A percentile compares a stretch with the other conserved stretches of the same genome.
Evolutionary conservation across 1,284 basidiomycete species (phyloP).

Genomic region (Porogramme epimiltina): DNA sequence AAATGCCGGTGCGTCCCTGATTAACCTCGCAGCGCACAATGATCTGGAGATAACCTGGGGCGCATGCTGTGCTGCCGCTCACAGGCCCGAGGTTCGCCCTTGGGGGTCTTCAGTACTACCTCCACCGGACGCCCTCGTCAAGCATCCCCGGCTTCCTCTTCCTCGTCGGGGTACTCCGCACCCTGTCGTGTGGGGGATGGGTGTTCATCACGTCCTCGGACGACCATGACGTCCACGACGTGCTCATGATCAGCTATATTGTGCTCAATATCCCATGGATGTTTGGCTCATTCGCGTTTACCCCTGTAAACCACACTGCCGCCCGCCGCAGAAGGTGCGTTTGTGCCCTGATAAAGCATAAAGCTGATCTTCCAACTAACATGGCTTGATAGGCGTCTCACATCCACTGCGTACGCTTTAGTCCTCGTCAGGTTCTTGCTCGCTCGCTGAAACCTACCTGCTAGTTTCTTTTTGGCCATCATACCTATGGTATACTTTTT

Average conservation of each 20-base stretch:
- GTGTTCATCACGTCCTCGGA: slow-evolving; percentile 88
- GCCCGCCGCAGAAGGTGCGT: slow-evolving; percentile 56
- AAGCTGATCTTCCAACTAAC: neutral
- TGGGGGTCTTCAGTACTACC: slow-evolving; percentile 73
- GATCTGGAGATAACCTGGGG: neutral
- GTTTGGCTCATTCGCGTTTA: slow-evolving; percentile 67
- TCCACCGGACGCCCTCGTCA: slow-evolving; percentile 48
- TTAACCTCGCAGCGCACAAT: neutral
- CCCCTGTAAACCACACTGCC: slow-evolving; percentile 41
- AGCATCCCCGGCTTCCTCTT: slow-evolving; percentile 60
- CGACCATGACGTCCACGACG: slow-evolving; percentile 82
- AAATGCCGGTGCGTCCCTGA: slow-evolving; percentile 64
- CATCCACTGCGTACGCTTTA: slow-evolving; percentile 51
- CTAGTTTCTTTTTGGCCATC: slow-evolving; percentile 71
- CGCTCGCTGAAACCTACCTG: neutral
- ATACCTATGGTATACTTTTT: slow-evolving; percentile 84
- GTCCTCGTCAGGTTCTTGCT: neutral
- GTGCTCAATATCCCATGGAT: slow-evolving; percentile 88
- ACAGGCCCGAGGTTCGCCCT: slow-evolving; percentile 80
- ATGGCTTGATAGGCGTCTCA: slow-evolving; percentile 43
- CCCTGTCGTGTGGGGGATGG: slow-evolving; percentile 89
- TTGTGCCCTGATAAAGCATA: neutral
- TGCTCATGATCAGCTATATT: slow-evolving; percentile 88
- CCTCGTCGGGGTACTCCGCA: slow-evolving; percentile 71
- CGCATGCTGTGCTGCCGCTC: slow-evolving; percentile 8